Percentiles rank a stretch among this genome's conserved stretches.
phyloP scores from a whole-genome alignment of 2,329 filamentous ascomycete species.

The Diaporthe citrichinensis region DNA sequence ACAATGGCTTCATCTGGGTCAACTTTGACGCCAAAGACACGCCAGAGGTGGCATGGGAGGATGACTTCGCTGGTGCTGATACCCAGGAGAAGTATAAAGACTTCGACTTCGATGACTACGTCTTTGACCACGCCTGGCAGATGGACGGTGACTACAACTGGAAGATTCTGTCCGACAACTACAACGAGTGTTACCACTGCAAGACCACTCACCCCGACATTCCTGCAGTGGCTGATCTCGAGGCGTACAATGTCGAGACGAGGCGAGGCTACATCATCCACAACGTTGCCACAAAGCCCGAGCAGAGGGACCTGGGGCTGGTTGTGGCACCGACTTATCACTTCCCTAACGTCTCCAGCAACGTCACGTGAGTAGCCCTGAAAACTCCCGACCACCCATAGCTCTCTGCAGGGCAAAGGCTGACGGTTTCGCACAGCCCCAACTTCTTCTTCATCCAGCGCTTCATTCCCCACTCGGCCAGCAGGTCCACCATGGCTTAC shows the following conservation, averaged over 20 bases:
- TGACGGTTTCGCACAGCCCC: constrained; percentile 53
- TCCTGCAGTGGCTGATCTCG: constrained; percentile 68
- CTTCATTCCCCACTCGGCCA: constrained; percentile 69
- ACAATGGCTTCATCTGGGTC: constrained; percentile 70
- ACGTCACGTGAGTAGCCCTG: constrained; percentile 60
- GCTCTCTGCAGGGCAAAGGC: not conserved
- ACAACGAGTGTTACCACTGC: constrained; percentile 78
- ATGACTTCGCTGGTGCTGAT: constrained; percentile 65
- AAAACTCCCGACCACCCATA: constrained; percentile 30
- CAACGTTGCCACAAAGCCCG: constrained; percentile 60
- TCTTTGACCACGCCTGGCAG: constrained; percentile 70
- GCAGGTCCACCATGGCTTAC: constrained; percentile 69
- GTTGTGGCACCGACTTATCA: constrained; percentile 62
- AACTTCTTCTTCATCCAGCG: constrained; percentile 76
- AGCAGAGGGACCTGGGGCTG: constrained; percentile 63
- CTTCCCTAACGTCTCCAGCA: constrained; percentile 66
- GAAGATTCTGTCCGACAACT: constrained; percentile 74
- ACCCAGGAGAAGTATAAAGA: constrained; percentile 58
- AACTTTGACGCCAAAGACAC: constrained; percentile 64
- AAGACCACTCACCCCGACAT: constrained; percentile 71
- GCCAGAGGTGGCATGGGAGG: constrained; percentile 64
- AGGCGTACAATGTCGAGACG: constrained; percentile 66
- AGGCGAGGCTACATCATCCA: constrained; percentile 65
- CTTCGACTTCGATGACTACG: constrained; percentile 67
- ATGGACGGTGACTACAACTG: constrained; percentile 71